Evolutionary conservation across 164 flowering plant genomes (phyloP).

Genomic region (Aristolochia contorta): DNA sequence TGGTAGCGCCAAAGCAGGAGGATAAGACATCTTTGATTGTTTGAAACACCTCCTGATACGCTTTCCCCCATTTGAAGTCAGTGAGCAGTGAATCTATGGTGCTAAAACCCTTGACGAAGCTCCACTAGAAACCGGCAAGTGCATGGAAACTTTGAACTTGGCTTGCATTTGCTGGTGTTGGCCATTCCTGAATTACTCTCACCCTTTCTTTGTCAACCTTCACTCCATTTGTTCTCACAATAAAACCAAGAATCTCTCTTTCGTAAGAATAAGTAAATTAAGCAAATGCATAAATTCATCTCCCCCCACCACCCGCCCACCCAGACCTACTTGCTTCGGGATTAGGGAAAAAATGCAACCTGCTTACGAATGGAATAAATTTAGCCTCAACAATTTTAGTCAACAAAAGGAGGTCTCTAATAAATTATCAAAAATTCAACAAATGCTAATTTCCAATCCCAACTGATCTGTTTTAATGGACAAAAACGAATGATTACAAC

Average conservation of each 20-base stretch:
- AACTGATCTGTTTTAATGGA: too few relatives aligned
- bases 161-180: not conserved
- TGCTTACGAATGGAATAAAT: too few relatives aligned
- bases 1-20: not conserved
- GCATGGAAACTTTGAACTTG: constrained; percentile 7
- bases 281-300: too few relatives aligned
- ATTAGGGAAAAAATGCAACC: too few relatives aligned
- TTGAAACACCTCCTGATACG: not conserved
- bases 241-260: constrained; percentile 2
- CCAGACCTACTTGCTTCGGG: too few relatives aligned
- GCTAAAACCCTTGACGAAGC: not conserved
- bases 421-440: too few relatives aligned
- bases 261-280: not conserved
- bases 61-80: not conserved
- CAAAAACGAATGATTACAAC: too few relatives aligned
- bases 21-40: not conserved
- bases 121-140: constrained; percentile 5
- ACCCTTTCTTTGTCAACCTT: constrained; percentile 6
- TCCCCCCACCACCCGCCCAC: too few relatives aligned
- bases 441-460: too few relatives aligned
- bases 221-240: not conserved
- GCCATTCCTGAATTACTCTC: constrained; percentile 7
- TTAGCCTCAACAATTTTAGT: too few relatives aligned
- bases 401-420: too few relatives aligned
- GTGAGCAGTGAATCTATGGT: not conserved